These are phyloP conservation scores for Podospora bellae-mahoneyi DNA, from an alignment of 495 filamentous ascomycete species.

Conservation along the genomic window DNA sequence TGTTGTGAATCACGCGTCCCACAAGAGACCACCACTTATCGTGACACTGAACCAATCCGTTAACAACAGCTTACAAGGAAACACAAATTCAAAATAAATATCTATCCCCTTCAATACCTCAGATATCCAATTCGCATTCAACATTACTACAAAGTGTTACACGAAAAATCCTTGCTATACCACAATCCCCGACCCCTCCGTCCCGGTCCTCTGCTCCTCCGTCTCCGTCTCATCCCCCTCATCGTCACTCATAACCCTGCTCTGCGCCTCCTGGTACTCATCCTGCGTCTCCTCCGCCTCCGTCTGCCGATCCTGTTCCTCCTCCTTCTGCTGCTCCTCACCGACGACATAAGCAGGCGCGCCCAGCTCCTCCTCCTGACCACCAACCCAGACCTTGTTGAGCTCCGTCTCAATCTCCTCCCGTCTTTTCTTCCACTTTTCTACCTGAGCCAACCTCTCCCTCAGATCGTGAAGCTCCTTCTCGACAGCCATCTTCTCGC, in stretches of 20 bases:
- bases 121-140: background rate
- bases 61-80: too few relatives aligned
- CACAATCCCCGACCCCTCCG: constrained; percentile 7
- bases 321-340: constrained; percentile 7
- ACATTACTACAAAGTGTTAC: background rate
- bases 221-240: constrained; percentile 7
- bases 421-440: constrained; percentile 74
- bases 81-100: too few relatives aligned
- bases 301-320: background rate
- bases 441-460: constrained; percentile 73
- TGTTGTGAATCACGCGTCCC: too few relatives aligned
- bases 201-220: background rate
- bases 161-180: constrained; percentile 1
- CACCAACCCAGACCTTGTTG: constrained; percentile 54
- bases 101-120: background rate
- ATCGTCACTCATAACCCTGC: background rate
- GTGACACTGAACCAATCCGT: too few relatives aligned
- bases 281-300: constrained; percentile 9
- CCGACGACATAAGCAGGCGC: constrained; percentile 42
- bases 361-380: constrained; percentile 40
- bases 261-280: constrained; percentile 7
- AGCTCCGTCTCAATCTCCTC: constrained; percentile 65
- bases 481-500: constrained; percentile 87
- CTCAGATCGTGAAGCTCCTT: constrained; percentile 80
- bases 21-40: too few relatives aligned